A percentile compares a stretch with the other conserved stretches of the same genome.
phyloP scores from a whole-genome alignment of 2,329 filamentous ascomycete species.

The Apiospora koreana region DNA sequence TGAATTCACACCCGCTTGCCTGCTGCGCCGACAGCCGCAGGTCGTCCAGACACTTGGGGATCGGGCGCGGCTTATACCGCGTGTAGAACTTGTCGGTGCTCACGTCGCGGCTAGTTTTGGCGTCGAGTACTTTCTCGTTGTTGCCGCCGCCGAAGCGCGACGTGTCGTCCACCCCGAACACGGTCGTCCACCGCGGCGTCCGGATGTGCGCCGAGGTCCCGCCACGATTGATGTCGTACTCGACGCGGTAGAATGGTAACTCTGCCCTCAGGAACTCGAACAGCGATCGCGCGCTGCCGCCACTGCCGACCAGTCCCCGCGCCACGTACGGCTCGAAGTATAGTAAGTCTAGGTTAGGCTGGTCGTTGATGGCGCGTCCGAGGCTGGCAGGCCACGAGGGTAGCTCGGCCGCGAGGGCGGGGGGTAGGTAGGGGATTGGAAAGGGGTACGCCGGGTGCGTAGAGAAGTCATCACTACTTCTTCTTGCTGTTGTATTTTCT shows the following conservation, averaged over 20 bases:
- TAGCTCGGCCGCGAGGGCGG: constrained; percentile 39
- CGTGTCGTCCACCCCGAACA: constrained; percentile 63
- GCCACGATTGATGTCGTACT: constrained; percentile 70
- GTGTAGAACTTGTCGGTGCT: constrained; percentile 53
- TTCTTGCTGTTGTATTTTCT: neutral
- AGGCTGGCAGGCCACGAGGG: constrained; percentile 51
- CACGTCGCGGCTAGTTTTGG: constrained; percentile 22
- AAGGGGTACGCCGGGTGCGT: constrained; percentile 51
- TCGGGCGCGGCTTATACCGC: constrained; percentile 63
- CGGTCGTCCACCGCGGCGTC: constrained; percentile 61
- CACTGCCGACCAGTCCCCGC: constrained; percentile 19
- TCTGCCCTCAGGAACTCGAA: constrained; percentile 73
- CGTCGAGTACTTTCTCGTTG: constrained; percentile 29
- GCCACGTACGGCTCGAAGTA: constrained; percentile 77
- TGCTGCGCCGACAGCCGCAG: constrained; percentile 65
- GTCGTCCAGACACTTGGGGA: constrained; percentile 68
- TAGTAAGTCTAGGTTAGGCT: constrained; percentile 70
- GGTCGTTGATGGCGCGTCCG: constrained; percentile 61
- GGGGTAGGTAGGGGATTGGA: constrained; percentile 46
- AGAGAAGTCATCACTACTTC: constrained; percentile 32
- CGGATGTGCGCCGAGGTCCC: constrained; percentile 61
- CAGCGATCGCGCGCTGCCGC: constrained; percentile 53
- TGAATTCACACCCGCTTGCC: constrained; percentile 67
- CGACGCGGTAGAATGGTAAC: constrained; percentile 74
- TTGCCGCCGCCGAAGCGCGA: constrained; percentile 56